Evolutionary conservation across 768 basidiomycete species (phyloP).

Genomic region (Rossbeevera mucosa): DNA sequence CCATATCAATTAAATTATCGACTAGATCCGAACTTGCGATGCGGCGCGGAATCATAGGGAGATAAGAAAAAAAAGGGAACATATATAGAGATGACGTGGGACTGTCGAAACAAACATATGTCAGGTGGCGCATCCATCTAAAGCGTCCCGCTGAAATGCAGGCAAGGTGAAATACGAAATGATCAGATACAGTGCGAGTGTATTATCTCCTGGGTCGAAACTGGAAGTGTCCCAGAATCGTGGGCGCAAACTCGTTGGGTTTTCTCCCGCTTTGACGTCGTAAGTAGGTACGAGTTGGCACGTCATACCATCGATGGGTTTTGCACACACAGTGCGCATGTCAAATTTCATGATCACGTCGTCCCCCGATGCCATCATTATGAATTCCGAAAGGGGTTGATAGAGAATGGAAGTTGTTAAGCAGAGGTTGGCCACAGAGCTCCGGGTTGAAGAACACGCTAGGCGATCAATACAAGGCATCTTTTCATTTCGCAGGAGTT

Average conservation of each 20-base stretch:
- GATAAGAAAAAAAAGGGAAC: conserved; percentile 14
- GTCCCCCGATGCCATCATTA: conserved; percentile 18
- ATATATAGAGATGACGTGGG: conserved; percentile 17
- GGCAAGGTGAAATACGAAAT: neutral
- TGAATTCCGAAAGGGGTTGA: conserved; percentile 12
- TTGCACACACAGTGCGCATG: conserved; percentile 4
- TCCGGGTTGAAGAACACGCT: conserved; percentile 1
- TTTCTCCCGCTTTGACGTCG: neutral
- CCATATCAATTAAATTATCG: conserved; percentile 3
- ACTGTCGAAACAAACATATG: conserved; percentile 10
- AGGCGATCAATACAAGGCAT: conserved; percentile 25
- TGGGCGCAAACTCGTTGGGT: conserved; percentile 11
- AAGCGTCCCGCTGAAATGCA: neutral
- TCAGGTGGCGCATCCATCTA: neutral
- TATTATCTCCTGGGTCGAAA: conserved; percentile 10
- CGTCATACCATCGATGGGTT: neutral
- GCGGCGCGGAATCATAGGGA: conserved; percentile 1
- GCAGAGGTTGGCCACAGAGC: conserved; percentile 1
- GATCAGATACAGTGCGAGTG: too few species aligned
- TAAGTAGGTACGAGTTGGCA: neutral
- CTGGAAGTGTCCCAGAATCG: conserved; percentile 8
- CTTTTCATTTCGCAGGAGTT: conserved; percentile 16
- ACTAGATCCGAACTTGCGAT: conserved; percentile 15
- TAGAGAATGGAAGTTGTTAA: conserved; percentile 23
- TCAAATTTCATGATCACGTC: conserved; percentile 13